A percentile compares a stretch with the other conserved stretches of the same genome.
phyloP scores from a whole-genome alignment of 75 land plant genomes.

The Gnetum montanum region DNA sequence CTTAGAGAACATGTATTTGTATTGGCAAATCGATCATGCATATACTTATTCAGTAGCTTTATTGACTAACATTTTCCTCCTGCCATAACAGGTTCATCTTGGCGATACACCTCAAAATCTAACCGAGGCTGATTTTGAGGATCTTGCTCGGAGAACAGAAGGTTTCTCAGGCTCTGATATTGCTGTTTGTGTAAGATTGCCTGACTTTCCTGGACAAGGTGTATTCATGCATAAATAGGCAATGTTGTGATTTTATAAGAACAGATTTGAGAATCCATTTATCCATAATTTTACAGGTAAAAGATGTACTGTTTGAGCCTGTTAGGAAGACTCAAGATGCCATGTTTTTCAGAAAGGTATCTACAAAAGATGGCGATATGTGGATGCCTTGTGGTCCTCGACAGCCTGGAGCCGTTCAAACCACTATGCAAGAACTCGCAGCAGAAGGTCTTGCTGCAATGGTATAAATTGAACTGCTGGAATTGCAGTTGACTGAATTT shows the following conservation, averaged over 20 bases:
- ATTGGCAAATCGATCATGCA: background rate
- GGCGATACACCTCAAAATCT: conserved; percentile 93
- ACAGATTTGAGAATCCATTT: too few species aligned
- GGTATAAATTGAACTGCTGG: conserved; percentile 32
- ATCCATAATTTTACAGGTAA: too few species aligned
- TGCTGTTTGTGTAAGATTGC: conserved; percentile 89
- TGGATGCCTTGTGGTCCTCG: conserved; percentile 97
- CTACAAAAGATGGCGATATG: conserved; percentile 46
- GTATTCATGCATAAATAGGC: background rate
- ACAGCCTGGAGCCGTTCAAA: conserved; percentile 78
- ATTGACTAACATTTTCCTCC: too few species aligned
- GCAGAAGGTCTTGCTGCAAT: conserved; percentile 68
- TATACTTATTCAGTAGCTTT: too few species aligned
- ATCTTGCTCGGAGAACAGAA: conserved; percentile 70
- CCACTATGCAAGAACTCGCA: conserved; percentile 91
- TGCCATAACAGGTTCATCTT: conserved; percentile 89
- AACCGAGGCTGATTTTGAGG: conserved; percentile 86
- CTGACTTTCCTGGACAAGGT: background rate
- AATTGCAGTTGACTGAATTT: conserved; percentile 2
- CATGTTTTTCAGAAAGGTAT: conserved; percentile 64
- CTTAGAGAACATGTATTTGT: background rate
- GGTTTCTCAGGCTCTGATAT: conserved; percentile 98
- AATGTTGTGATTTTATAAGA: too few species aligned
- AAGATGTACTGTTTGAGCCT: conserved; percentile 96
- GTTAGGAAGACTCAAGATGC: conserved; percentile 99